Evolutionary conservation across 768 basidiomycete genomes (phyloP).

Genomic region (Leccinum longicurvipes): DNA sequence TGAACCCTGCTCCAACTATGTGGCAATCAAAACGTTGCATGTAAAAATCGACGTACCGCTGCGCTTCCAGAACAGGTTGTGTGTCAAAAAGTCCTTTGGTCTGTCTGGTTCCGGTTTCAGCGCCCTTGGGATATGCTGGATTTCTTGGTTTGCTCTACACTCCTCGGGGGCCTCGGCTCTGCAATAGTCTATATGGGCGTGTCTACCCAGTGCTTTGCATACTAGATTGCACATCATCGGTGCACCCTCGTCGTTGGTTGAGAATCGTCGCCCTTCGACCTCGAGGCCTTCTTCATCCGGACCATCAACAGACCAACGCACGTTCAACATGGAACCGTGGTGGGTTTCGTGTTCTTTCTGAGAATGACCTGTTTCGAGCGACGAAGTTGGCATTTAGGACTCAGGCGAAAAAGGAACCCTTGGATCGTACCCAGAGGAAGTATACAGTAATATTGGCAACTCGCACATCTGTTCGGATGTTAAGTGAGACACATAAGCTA

Average conservation of each 20-base stretch:
- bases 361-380: constrained; percentile 41
- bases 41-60: constrained; percentile 37
- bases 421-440: constrained; percentile 43
- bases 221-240: constrained; percentile 61
- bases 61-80: constrained; percentile 53
- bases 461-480: constrained; percentile 39
- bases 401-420: background rate
- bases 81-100: constrained; percentile 55
- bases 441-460: constrained; percentile 58
- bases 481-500: background rate
- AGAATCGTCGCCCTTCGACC: constrained; percentile 51
- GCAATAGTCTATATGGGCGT: constrained; percentile 56
- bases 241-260: constrained; percentile 50
- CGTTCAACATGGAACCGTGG: constrained; percentile 59
- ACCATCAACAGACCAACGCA: constrained; percentile 53
- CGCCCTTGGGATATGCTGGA: constrained; percentile 41
- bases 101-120: constrained; percentile 44
- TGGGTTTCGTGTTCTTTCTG: constrained; percentile 57
- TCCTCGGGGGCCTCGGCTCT: constrained; percentile 31
- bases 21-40: background rate
- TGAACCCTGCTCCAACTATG: constrained; percentile 43
- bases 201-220: constrained; percentile 50
- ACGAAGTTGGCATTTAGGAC: background rate
- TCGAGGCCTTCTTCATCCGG: constrained; percentile 47
- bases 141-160: constrained; percentile 40